Base-by-base conservation (phyloP, 1,139 yeast species). In the Eremothecium gossypii region DNA sequence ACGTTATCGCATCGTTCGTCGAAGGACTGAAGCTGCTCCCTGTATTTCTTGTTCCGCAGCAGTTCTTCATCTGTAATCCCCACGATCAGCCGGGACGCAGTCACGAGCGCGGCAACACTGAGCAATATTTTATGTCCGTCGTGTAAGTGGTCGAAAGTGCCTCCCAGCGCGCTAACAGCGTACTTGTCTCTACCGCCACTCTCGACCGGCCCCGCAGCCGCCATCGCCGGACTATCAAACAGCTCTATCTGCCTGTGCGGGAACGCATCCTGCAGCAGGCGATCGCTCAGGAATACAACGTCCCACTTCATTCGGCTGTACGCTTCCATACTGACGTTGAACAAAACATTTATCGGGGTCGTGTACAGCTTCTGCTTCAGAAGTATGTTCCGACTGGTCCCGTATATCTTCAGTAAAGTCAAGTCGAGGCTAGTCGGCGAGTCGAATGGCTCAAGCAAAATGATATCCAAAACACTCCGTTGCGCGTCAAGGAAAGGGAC, bases 111-210 rank as follows among this genome's bases (percentile, higher is more conserved):
- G 0, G 94, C 73, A 51, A 85, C 68, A 0, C 95, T 80, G 7
- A 93, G 67, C 14, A 93, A 66, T 27, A 91, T 79, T 60, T 84
- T 86, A 63, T 93, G 99, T 0, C 98, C 99, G 56, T 83, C 95
- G 55, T 93, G 99, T 31, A 93, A 59, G 63, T 93, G 97, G 58
- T 93, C 99, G 66, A 93, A 93, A 0, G 98, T 93, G 0, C 99
- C 99, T 0, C 98, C 98, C 1, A 89, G 79, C 1, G 94, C 94
- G 10, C 66, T 65, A 1, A 67, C 65, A 11, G 49, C 41, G 47
- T 65, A 69, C 11, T 53, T 48, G 26, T 60, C 53, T 36, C 53
- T 39, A 36, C 52, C 58, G 7, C 37, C 35, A 7, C 31, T 26
- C 7, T 34, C 34, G 5, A 9, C 37, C 17, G 27, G 26, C 10